A percentile compares a stretch with the other conserved stretches of the same genome.
Evolutionary conservation across 2,329 filamentous ascomycete genomes (phyloP).

Genomic region (Monosporascus sp.): DNA sequence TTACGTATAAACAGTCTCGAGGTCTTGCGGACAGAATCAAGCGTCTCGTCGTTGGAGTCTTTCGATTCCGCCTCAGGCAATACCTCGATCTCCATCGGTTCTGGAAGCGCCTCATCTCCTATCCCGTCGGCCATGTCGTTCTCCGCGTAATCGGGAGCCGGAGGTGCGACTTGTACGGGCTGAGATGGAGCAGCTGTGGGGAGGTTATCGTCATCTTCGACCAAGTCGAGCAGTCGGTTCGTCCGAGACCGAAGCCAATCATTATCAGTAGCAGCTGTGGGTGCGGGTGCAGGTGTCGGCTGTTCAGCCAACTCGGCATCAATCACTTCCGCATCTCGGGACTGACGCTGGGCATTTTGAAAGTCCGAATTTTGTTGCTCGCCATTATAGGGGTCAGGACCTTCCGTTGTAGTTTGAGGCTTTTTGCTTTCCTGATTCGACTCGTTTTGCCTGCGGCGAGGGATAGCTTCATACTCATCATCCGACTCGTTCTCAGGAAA

Average conservation of each 20-base stretch:
- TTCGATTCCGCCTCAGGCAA: slow-evolving; percentile 28
- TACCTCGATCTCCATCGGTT: not conserved
- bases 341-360: not conserved
- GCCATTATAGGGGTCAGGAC: not conserved
- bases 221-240: slow-evolving; percentile 75
- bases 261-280: slow-evolving; percentile 59
- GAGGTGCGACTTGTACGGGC: slow-evolving; percentile 5
- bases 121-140: slow-evolving; percentile 12
- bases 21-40: slow-evolving; percentile 63
- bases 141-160: slow-evolving; percentile 7
- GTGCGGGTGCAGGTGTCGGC: slow-evolving; percentile 2
- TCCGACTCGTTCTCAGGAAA: slow-evolving; percentile 58
- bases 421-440: slow-evolving; percentile 29
- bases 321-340: not conserved
- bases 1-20: slow-evolving; percentile 85
- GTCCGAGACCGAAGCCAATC: slow-evolving; percentile 92
- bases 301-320: slow-evolving; percentile 1
- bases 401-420: not conserved
- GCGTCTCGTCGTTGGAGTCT: slow-evolving; percentile 33
- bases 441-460: slow-evolving; percentile 46
- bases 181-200: slow-evolving; percentile 16
- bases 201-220: slow-evolving; percentile 62
- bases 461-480: slow-evolving; percentile 67
- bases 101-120: not conserved
- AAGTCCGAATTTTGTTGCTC: not conserved